These are phyloP conservation scores for Globisporangium barbulae DNA, from an alignment of 352 stramenopile species.

Conservation along the genomic window DNA sequence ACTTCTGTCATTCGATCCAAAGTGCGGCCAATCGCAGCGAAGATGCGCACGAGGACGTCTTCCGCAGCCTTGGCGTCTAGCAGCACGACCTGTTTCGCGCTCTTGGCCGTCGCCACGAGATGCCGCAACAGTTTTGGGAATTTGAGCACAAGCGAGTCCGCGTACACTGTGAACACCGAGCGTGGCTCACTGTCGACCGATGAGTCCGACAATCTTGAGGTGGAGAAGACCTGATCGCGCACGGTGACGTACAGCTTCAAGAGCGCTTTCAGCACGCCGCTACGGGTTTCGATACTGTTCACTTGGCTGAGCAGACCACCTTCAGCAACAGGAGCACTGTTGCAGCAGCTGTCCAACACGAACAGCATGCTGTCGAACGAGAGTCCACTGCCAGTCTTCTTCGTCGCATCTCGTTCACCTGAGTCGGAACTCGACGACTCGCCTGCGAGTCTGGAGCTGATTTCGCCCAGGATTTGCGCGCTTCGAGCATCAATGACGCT, in stretches of 20 bases:
- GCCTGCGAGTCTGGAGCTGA: slow-evolving; percentile 8
- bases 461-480: slow-evolving; percentile 8
- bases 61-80: slow-evolving; percentile 37
- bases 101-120: slow-evolving; percentile 24
- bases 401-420: neutral
- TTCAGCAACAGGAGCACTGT: neutral
- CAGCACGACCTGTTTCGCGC: slow-evolving; percentile 30
- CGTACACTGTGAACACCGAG: slow-evolving; percentile 43
- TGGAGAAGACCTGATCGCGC: slow-evolving; percentile 17
- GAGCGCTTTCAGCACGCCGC: slow-evolving; percentile 27
- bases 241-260: slow-evolving; percentile 35
- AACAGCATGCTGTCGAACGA: slow-evolving; percentile 43
- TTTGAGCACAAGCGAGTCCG: slow-evolving; percentile 41
- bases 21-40: slow-evolving; percentile 29
- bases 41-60: slow-evolving; percentile 42
- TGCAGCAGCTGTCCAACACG: slow-evolving; percentile 35
- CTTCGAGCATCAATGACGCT: slow-evolving; percentile 29
- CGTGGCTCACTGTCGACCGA: neutral
- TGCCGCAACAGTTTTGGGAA: slow-evolving; percentile 35
- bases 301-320: neutral
- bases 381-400: slow-evolving; percentile 11
- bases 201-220: neutral
- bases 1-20: slow-evolving; percentile 18
- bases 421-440: neutral
- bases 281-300: neutral